Evolutionary conservation across 1,284 basidiomycete genomes (phyloP), one percentile per base, ranked within the genome.

Genomic region (Tilletia walkeri): DNA sequence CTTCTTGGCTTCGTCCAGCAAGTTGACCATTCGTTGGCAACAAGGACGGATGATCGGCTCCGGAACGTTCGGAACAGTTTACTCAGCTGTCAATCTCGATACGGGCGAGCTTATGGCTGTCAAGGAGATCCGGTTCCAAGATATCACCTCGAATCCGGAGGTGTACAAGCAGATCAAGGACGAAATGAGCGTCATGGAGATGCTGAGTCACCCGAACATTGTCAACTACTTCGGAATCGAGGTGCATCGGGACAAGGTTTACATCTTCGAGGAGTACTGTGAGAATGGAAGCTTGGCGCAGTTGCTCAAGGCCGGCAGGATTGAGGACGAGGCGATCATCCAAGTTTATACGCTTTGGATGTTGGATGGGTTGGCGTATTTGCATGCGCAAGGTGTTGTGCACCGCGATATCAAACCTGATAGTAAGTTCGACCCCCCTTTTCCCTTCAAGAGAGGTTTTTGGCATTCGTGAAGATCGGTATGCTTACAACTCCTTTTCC

Each of bases 191-290:
- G 94, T 99, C 73, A 99, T 99, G 96, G 94, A 96, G 85, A 92
- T 99, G 90, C 88, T 99, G 41, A 92, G 93, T 76, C 96, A 99
- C 84, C 94, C 93, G 16, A 99, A 99, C 82, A 92, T 99, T 69
- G 96, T 99, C 71, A 95, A 99, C 84, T 99, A 98, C 85, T 98
- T 97, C 82, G 96, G 96, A 49, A 96, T 99, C 78, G 96, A 99
- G 85, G 95, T 98, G 4, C 95, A 99, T 84, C 91, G 96, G 30
- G 96, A 99, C 86, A 95, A 95, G 84, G 94, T 99, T 12, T 99
- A 96, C 86, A 98, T 99, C 76, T 99, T 99, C 83, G 95, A 99
- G 84, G 95, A 99, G 86, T 99, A 92, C 84, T 99, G 96, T 83
- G 92, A 95, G 81, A 95, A 95, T 50, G 96, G 96, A 14, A 96